Evolutionary conservation across 2,329 filamentous ascomycete genomes (phyloP), one percentile per base, ranked within the genome.

Genomic region (Cladophialophora yegresii): DNA sequence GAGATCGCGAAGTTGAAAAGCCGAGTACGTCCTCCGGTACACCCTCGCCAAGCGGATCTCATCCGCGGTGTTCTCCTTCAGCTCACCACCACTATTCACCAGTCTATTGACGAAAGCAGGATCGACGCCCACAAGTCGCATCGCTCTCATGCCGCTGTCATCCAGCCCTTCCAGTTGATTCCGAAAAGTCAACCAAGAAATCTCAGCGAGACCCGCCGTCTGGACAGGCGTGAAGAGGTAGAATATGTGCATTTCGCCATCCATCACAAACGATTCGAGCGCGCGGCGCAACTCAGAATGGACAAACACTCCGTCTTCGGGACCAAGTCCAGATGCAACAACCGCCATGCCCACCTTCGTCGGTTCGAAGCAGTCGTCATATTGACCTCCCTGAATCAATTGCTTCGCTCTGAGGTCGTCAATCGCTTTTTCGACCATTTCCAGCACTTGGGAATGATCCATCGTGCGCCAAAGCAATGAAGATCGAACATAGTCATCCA

Each of bases 221-320:
- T 90, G 86, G 1, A 92, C 83, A 0, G 90, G 90, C 0, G 90
- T 92, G 68, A 92, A 92, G 43, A 86, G 87, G 73, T 92, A 93
- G 54, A 92, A 82, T 12, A 91, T 83, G 71, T 92, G 90, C 86
- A 93, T 88, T 67, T 93, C 90, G 3, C 89, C 87, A 72, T 92
- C 89, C 84, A 93, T 87, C 12, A 92, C 90, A 71, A 93, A 92
- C 1, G 87, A 88, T 65, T 84, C 80, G 2, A 92, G 80, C 0
- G 89, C 88, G 69, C 83, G 83, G 63, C 82, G 82, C 54, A 92
- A 80, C 74, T 93, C 90, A 53, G 85, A 81, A 70, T 92, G 80
- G 20, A 92, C 82, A 70, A 92, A 92, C 0, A 90, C 76, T 0
- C 90, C 90, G 70, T 92, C 89, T 64, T 91, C 88, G 0, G 89